These are phyloP conservation scores for Pterocarpus santalinus DNA, from an alignment of 306 rosid species.

Conservation along the genomic window DNA sequence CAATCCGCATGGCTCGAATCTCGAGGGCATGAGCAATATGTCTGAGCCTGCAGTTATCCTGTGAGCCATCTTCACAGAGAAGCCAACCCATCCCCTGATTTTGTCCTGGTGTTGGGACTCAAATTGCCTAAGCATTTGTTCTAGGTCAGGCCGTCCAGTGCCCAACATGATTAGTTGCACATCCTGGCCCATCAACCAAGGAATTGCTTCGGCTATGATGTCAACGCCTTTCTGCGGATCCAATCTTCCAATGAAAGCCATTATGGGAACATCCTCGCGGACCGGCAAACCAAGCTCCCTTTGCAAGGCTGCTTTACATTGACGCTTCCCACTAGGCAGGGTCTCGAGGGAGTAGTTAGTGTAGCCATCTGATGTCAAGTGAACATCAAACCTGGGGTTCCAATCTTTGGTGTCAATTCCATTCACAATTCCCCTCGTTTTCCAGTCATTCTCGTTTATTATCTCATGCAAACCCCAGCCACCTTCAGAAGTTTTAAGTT, in stretches of 20 bases:
- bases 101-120: constrained; percentile 65
- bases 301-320: constrained; percentile 90
- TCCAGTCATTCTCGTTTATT: constrained; percentile 88
- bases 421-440: constrained; percentile 87
- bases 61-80: constrained; percentile 86
- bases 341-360: constrained; percentile 81
- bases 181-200: constrained; percentile 89
- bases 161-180: constrained; percentile 92
- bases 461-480: constrained; percentile 97
- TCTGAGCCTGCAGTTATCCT: constrained; percentile 94
- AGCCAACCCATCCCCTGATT: constrained; percentile 93
- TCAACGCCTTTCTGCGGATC: constrained; percentile 95
- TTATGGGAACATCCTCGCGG: constrained; percentile 73
- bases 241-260: constrained; percentile 85
- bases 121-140: constrained; percentile 70
- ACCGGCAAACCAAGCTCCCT: constrained; percentile 88
- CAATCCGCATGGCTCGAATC: constrained; percentile 96
- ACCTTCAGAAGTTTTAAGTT: constrained; percentile 83
- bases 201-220: constrained; percentile 86
- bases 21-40: constrained; percentile 93
- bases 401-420: constrained; percentile 90
- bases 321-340: constrained; percentile 74
- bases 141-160: constrained; percentile 85
- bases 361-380: constrained; percentile 86
- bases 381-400: constrained; percentile 75